phyloP scores from a whole-genome alignment of 2,329 filamentous ascomycete species.

The Fusarium chlamydosporum region DNA sequence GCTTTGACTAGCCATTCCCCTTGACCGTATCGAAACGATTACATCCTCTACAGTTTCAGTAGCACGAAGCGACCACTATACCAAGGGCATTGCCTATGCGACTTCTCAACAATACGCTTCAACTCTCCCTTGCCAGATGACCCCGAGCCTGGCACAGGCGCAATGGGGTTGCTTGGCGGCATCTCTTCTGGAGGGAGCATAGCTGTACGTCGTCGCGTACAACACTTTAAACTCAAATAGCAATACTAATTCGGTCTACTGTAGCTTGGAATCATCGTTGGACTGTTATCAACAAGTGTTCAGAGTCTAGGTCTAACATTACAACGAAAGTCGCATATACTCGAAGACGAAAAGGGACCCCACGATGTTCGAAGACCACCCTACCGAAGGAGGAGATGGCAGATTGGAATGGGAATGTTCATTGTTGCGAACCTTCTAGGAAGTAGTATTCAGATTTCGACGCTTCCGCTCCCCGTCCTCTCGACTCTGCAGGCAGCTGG shows the following conservation, averaged over 20 bases:
- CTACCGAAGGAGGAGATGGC: conserved; percentile 92
- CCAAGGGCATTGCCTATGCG: conserved; percentile 47
- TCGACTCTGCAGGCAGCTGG: conserved; percentile 96
- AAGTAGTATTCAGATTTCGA: conserved; percentile 97
- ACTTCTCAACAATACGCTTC: conserved; percentile 36
- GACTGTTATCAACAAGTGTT: conserved; percentile 91
- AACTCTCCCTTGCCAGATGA: conserved; percentile 62
- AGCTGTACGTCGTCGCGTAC: conserved; percentile 70
- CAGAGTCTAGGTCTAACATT: conserved; percentile 96
- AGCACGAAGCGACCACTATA: conserved; percentile 16
- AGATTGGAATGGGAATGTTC: conserved; percentile 98
- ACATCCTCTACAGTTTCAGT: conserved; percentile 12
- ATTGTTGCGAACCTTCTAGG: conserved; percentile 93
- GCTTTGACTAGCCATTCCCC: conserved; percentile 33
- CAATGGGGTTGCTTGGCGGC: conserved; percentile 80
- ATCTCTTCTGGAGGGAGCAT: conserved; percentile 84
- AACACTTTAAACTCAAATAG: background rate
- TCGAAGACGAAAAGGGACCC: conserved; percentile 92
- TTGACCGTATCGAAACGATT: conserved; percentile 30
- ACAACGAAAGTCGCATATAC: conserved; percentile 96
- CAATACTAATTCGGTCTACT: conserved; percentile 42
- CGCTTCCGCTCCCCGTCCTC: conserved; percentile 90
- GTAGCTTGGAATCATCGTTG: conserved; percentile 92
- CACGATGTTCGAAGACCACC: conserved; percentile 86
- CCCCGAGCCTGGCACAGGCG: conserved; percentile 58